Percentiles rank a stretch among this genome's conserved stretches.
Evolutionary conservation across 2,329 filamentous ascomycete genomes (phyloP).

Genomic region (Fusarium sororula): DNA sequence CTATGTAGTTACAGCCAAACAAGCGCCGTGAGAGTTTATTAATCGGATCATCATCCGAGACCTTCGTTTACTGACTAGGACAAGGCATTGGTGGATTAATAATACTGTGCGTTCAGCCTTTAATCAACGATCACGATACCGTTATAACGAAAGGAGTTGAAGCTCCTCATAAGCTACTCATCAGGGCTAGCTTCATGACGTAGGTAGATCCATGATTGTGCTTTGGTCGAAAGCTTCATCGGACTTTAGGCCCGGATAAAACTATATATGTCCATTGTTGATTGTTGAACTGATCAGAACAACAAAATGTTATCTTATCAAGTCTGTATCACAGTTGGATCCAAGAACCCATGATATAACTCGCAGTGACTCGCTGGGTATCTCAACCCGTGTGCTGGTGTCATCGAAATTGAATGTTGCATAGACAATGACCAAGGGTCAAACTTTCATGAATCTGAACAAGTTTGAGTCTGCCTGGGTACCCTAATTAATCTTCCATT

Average conservation of each 20-base stretch:
- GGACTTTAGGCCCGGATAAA: background rate
- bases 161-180: background rate
- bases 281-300: background rate
- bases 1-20: background rate
- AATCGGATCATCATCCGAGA: background rate
- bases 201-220: constrained; percentile 10
- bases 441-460: background rate
- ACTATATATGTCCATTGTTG: background rate
- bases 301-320: background rate
- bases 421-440: background rate
- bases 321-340: background rate
- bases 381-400: background rate
- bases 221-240: background rate
- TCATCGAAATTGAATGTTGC: background rate
- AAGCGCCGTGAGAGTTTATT: background rate
- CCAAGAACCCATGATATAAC: background rate
- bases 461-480: background rate
- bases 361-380: background rate
- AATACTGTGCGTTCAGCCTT: background rate
- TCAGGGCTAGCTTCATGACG: constrained; percentile 23
- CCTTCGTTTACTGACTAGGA: background rate
- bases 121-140: background rate
- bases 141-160: background rate
- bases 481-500: background rate
- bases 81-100: background rate